Evolutionary conservation across 2,329 filamentous ascomycete genomes (phyloP), one percentile per base, ranked within the genome.

Genomic region (Cladosporium oxysporum): DNA sequence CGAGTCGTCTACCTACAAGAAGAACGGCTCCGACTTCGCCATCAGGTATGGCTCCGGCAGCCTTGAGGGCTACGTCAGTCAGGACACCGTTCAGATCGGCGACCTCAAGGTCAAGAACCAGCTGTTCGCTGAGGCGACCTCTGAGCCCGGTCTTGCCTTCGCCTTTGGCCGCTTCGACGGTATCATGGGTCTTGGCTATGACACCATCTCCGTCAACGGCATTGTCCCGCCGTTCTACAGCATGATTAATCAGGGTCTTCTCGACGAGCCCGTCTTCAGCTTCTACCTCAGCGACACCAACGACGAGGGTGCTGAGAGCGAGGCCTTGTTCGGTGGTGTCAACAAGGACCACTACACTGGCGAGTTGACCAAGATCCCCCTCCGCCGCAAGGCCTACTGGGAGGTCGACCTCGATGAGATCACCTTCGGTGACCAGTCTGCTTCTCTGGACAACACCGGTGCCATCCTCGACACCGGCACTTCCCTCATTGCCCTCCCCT

Each of bases 351-450:
- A 95, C 84, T 90, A 87, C 81, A 89, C 85, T 47, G 95, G 95
- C 76, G 90, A 98, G 80, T 87, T 99, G 75, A 91, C 89, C 78
- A 96, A 93, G 80, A 92, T 99, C 72, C 95, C 95, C 64, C 88
- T 99, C 73, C 92, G 95, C 80, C 92, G 95, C 79, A 98, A 98
- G 90, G 95, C 95, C 59, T 99, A 99, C 87, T 99, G 95, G 95
- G 95, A 99, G 86, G 94, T 99, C 65, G 93, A 98, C 76, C 89
- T 99, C 68, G 90, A 98, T 76, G 86, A 92, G 70, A 95, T 99
- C 82, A 88, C 90, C 65, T 92, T 97, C 70, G 96, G 95, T 74
- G 86, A 93, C 62, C 87, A 91, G 76, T 89, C 88, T 71, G 93
- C 93, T 68, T 91, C 97, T 80, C 89, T 98, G 70, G 94, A 98